Base-by-base conservation (phyloP, 208 protist genomes). In the Tritrichomonas foetus region DNA sequence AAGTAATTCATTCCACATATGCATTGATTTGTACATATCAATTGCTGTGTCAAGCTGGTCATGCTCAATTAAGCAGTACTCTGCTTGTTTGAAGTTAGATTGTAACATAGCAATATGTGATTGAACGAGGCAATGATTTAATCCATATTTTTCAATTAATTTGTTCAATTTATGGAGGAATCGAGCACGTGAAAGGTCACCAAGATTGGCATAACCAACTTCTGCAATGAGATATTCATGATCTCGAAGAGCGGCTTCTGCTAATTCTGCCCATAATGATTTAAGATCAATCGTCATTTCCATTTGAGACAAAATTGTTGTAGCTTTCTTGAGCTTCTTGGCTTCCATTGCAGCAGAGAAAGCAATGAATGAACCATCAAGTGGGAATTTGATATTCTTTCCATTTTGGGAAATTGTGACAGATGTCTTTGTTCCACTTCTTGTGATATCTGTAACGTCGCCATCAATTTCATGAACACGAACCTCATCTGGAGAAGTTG, bases 11-110 rank as follows among this genome's bases (percentile, higher is more conserved):
- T 82, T 82, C 74, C 74, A 82, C 74, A 82, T 82, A 44, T 82
- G 74, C 74, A 82, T 82, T 25, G 74, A 82, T 44, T 82, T 82
- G 41, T 82, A 82, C 74, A 82, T 82, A 36, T 82, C 50, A 36
- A 82, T 82, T 9, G 74, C 74, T 22, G 47, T 41, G 30, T 82
- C 74, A 20, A 82, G 41, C 25, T 82, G 74, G 20, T 82, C 74
- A 36, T 82, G 74, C 30, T 82, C 74, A 36, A 82, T 82, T 22
- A 82, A 36, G 41, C 74, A 82, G 41, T 82, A 82, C 30, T 82
- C 74, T 8, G 74, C 74, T 44, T 82, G 74, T 44, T 82, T 82
- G 74, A 47, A 82, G 20, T 82, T 82, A 41, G 33, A 49, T 44
- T 82, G 74, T 27, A 82, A 44, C 74, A 82, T 82, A 3, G 74